phyloP scores from a whole-genome alignment of 257 asterid genomes.

The Fraxinus americana region DNA sequence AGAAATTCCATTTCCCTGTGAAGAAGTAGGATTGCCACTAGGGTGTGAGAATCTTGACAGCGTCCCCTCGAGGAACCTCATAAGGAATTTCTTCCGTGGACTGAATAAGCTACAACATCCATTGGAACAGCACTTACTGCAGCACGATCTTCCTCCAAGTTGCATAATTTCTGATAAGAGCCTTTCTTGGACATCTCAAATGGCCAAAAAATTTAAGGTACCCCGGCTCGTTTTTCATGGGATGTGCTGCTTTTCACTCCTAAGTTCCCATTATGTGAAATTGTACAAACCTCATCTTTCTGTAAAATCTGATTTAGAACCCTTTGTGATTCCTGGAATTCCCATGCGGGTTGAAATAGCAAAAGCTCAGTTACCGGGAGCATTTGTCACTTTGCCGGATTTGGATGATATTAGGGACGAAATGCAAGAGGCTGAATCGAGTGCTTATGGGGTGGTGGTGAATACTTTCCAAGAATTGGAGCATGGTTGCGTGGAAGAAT shows the following conservation, averaged over 20 bases:
- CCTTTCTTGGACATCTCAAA: constrained; percentile 61
- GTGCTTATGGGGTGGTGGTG: constrained; percentile 65
- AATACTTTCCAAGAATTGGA: constrained; percentile 62
- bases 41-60: constrained; percentile 81
- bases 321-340: constrained; percentile 60
- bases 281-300: constrained; percentile 47
- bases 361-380: constrained; percentile 62
- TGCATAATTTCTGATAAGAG: constrained; percentile 77
- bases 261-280: constrained; percentile 52
- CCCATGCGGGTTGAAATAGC: constrained; percentile 48
- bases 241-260: constrained; percentile 69
- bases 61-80: constrained; percentile 60
- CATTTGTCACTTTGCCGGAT: constrained; percentile 56
- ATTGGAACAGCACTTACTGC: constrained; percentile 38
- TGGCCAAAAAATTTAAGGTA: constrained; percentile 44
- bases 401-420: constrained; percentile 64
- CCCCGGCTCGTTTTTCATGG: constrained; percentile 78
- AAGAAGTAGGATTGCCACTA: constrained; percentile 57
- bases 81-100: constrained; percentile 50
- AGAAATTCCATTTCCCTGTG: constrained; percentile 62
- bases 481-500: constrained; percentile 55
- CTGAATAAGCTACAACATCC: constrained; percentile 52
- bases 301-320: constrained; percentile 45
- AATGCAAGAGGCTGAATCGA: constrained; percentile 68
- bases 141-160: constrained; percentile 49